Conservation (phyloP, 2,329 filamentous ascomycete species). For the Cordyceps farinosa region DNA sequence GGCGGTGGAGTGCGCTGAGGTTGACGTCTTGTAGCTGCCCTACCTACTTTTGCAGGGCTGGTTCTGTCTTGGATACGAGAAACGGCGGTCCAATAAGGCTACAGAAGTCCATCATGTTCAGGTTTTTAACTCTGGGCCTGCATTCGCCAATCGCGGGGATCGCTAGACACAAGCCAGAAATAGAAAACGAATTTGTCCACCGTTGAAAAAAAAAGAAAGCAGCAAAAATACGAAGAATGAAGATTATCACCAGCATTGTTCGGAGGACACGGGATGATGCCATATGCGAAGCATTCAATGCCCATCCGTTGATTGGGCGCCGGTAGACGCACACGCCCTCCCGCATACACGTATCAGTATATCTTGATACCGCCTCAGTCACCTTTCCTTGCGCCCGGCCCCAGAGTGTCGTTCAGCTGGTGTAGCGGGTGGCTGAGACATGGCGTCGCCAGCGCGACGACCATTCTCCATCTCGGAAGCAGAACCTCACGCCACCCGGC, state of each 20-base stretch:
- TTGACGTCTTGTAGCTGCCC: too few relatives aligned
- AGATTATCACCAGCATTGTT: too few relatives aligned
- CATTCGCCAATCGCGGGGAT: too few relatives aligned
- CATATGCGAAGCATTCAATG: not conserved
- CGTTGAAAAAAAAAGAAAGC: too few relatives aligned
- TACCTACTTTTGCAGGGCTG: too few relatives aligned
- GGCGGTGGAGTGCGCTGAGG: too few relatives aligned
- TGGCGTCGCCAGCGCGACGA: constrained; percentile 4
- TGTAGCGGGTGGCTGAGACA: constrained; percentile 2
- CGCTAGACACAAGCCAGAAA: too few relatives aligned
- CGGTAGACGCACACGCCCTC: not conserved
- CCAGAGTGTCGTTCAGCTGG: constrained; percentile 6
- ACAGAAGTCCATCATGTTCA: not conserved
- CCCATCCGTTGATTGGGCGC: not conserved
- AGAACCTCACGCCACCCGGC: not conserved
- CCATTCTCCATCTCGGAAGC: constrained; percentile 5
- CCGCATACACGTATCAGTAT: not conserved
- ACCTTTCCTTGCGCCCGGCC: not conserved
- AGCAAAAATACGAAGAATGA: too few relatives aligned
- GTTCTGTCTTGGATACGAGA: not conserved
- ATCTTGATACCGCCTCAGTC: not conserved
- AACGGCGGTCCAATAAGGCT: too few relatives aligned
- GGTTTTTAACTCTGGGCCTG: not conserved
- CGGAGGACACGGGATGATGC: not conserved
- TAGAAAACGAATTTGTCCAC: too few relatives aligned